These are phyloP conservation scores for Ceriops zippeliana DNA, from an alignment of 345 rosid species.

Conservation along the genomic window DNA sequence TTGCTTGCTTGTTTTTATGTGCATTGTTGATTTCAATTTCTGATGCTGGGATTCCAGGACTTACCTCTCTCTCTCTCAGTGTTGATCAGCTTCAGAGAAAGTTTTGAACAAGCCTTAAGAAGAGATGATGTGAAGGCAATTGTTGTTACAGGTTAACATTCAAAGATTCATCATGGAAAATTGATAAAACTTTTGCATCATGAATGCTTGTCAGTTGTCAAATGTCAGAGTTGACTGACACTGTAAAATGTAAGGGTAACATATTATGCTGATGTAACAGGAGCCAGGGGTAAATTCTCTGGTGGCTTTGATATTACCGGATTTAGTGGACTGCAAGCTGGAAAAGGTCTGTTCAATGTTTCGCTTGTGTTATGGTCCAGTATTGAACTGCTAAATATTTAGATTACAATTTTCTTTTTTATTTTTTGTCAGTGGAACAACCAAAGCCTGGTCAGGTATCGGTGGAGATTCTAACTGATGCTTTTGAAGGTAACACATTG, in stretches of 20 bases:
- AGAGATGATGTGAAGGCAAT: conserved; percentile 95
- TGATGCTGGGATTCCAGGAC: background rate
- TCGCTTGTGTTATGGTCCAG: background rate
- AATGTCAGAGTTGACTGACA: background rate
- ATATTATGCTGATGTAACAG: conserved; percentile 35
- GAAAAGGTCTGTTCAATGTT: conserved; percentile 42
- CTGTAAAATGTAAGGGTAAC: conserved; percentile 11
- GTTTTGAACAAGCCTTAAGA: conserved; percentile 63
- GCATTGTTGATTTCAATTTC: too few species aligned
- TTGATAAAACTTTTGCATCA: background rate
- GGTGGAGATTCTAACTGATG: conserved; percentile 58
- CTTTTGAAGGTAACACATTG: conserved; percentile 62
- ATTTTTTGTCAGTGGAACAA: conserved; percentile 44
- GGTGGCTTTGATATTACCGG: conserved; percentile 91
- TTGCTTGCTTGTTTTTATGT: background rate
- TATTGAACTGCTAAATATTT: conserved; percentile 6
- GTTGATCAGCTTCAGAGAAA: conserved; percentile 66
- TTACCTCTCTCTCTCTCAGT: conserved; percentile 33
- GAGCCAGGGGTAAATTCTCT: conserved; percentile 85
- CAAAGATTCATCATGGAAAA: conserved; percentile 3
- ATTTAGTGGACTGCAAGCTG: conserved; percentile 62
- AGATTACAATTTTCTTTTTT: background rate
- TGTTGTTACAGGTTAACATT: conserved; percentile 66
- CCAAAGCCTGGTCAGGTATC: conserved; percentile 63
- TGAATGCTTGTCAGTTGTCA: background rate